A percentile compares a stretch with the other conserved stretches of the same genome.
Evolutionary conservation across 2,329 filamentous ascomycete species (phyloP).

Genomic region (Aspergillus sp.): DNA sequence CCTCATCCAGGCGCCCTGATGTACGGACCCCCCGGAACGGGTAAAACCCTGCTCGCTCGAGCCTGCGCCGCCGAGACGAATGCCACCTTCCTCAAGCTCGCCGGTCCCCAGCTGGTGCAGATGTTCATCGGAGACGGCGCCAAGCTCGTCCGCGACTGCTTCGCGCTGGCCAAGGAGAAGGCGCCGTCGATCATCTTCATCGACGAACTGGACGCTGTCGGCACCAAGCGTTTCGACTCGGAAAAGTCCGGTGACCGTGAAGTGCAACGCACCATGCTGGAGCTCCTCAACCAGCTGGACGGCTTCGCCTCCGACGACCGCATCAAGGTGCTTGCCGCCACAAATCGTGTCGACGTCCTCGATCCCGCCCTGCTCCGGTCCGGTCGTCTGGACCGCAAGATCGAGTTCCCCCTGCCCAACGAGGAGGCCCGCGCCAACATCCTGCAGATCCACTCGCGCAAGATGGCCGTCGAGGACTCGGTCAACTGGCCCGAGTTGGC

Average conservation of each 20-base stretch:
- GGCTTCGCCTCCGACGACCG: constrained; percentile 96
- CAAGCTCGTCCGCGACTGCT: constrained; percentile 95
- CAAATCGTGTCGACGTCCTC: constrained; percentile 90
- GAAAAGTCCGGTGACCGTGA: constrained; percentile 97
- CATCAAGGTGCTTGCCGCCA: constrained; percentile 93
- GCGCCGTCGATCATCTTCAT: constrained; percentile 99
- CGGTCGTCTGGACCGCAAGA: constrained; percentile 91
- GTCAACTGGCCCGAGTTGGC: constrained; percentile 97
- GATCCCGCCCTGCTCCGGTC: constrained; percentile 89
- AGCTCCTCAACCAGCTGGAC: constrained; percentile 96
- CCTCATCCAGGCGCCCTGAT: constrained; percentile 72
- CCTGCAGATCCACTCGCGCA: constrained; percentile 92
- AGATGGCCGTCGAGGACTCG: constrained; percentile 91
- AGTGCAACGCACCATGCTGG: constrained; percentile 97
- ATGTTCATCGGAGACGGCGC: constrained; percentile 99
- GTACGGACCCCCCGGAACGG: constrained; percentile 68
- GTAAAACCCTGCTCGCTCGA: constrained; percentile 67
- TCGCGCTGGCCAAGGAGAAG: constrained; percentile 97
- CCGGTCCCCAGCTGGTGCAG: constrained; percentile 94
- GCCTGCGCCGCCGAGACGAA: constrained; percentile 97
- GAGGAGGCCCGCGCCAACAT: constrained; percentile 97
- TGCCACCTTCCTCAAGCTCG: constrained; percentile 97
- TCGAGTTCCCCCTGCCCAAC: constrained; percentile 96
- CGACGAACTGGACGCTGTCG: constrained; percentile 96
- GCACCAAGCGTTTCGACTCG: constrained; percentile 97